Percentiles rank a stretch among this genome's conserved stretches.
Conservation (phyloP, 257 asterid species). For the Scutellaria barbata region DNA sequence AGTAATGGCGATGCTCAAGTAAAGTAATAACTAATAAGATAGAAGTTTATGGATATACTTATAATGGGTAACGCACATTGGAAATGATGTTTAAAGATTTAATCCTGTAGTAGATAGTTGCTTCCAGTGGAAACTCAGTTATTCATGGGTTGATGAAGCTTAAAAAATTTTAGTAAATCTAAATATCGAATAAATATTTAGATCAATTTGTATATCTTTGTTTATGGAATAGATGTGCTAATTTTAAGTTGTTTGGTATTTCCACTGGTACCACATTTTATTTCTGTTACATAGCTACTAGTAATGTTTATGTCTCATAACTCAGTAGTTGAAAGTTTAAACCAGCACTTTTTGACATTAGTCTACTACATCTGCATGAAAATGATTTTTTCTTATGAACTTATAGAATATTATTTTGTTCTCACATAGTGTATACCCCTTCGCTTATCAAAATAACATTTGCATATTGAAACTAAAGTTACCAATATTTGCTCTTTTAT, state of each 20-base stretch:
- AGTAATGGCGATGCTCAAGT: slow-evolving; percentile 1
- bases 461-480: neutral
- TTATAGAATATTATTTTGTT: slow-evolving; percentile 7
- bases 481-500: neutral
- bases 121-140: neutral
- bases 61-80: slow-evolving; percentile 13
- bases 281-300: neutral
- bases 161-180: neutral
- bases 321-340: neutral
- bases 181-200: neutral
- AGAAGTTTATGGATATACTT: slow-evolving; percentile 16
- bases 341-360: neutral
- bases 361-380: neutral
- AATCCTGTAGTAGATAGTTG: neutral
- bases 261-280: slow-evolving; percentile 6
- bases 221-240: slow-evolving; percentile 11
- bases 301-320: neutral
- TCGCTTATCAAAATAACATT: neutral
- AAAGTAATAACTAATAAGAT: neutral
- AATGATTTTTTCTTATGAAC: slow-evolving; percentile 4
- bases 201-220: neutral
- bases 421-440: neutral
- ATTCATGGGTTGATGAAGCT: neutral
- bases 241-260: neutral
- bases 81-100: neutral